Percentiles rank a stretch among this genome's conserved stretches.
These are phyloP conservation scores for Cladochytrium replicatum DNA, from an alignment of 192 early-diverging fungal genomes.

Conservation along the genomic window DNA sequence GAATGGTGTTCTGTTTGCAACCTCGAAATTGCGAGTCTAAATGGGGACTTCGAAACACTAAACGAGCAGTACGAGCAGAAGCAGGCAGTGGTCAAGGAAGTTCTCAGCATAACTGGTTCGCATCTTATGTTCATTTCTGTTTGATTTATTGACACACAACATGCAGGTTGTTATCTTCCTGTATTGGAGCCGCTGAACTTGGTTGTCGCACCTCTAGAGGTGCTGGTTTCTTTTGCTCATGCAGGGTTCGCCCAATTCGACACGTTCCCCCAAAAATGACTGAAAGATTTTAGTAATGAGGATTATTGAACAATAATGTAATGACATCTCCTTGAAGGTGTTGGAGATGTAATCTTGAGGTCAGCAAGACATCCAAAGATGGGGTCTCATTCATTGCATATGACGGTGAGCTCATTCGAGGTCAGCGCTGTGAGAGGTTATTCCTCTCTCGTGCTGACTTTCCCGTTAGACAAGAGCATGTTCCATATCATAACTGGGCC, in stretches of 20 bases:
- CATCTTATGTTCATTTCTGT: slow-evolving; percentile 1
- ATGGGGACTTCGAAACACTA: slow-evolving; percentile 47
- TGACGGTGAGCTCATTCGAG: slow-evolving; percentile 64
- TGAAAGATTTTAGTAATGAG: slow-evolving; percentile 24
- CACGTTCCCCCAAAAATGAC: slow-evolving; percentile 70
- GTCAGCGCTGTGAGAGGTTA: too few relatives aligned
- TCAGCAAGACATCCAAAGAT: slow-evolving; percentile 81
- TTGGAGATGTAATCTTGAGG: slow-evolving; percentile 57
- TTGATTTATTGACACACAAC: too few relatives aligned
- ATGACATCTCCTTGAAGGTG: slow-evolving; percentile 19
- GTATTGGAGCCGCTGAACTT: slow-evolving; percentile 69
- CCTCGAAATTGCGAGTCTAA: slow-evolving; percentile 53
- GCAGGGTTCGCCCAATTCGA: too few relatives aligned
- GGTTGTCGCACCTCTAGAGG: slow-evolving; percentile 74
- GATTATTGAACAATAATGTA: neutral
- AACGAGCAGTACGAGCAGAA: slow-evolving; percentile 57
- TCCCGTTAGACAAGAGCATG: slow-evolving; percentile 27
- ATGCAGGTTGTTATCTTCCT: slow-evolving; percentile 65
- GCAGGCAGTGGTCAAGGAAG: slow-evolving; percentile 67
- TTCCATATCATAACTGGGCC: slow-evolving; percentile 93
- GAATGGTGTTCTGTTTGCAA: slow-evolving; percentile 82
- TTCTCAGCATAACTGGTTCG: slow-evolving; percentile 68
- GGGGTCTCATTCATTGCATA: slow-evolving; percentile 90
- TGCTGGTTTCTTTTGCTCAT: too few relatives aligned
- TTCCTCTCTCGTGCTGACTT: too few relatives aligned